Evolutionary conservation across 2,329 filamentous ascomycete genomes (phyloP), one percentile per base, ranked within the genome.

Genomic region (Pyrenochaeta sp.): DNA sequence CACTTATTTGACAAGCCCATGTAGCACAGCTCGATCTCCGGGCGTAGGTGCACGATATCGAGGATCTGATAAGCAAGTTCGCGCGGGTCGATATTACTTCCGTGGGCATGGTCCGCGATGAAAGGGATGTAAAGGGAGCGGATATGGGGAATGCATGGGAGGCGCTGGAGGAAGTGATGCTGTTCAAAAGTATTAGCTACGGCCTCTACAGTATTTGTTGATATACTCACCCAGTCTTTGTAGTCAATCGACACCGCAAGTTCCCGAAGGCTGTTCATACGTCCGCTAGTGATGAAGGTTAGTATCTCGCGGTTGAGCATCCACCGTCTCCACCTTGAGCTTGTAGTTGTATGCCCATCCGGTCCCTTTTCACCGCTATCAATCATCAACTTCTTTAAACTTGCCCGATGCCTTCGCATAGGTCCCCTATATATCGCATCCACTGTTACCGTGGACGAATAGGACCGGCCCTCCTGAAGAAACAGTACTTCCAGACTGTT

Each of bases 401-500:
- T 93, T 36, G 79, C 78, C 25, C 87, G 85, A 75, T 95, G 91
- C n/a, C 88, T 83, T 62, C 87, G 87, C 54, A 95, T 79, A 6
- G 90, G 85, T 12, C 87, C 87, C 56, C 85, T 85, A 77, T 91
- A 92, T 61, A 95, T 90, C 19, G 86, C 81, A 36, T 91, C 88
- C 53, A 93, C 84, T 2, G 85, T 83, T 0, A 93, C 88, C 7
- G 79, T 79, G 0, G 86, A 85, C n/a, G 81, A 74, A 74, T 85
- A 82, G 24, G 77, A 73, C 57, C 83, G 75, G 66, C 84, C 72
- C 80, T 93, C 90, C 74, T 93, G 91, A 48, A 95, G 77, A 72
- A 93, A 93, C 9, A 95, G 81, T 8, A 88, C 88, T 75, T 95
- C 90, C n/a, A 95, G 81, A 28, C 87, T 90, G 73, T 95, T 91